Evolutionary conservation across 106 monocot species (phyloP), one percentile per base, ranked within the genome.

Genomic region (Platanthera guangdongensis): DNA sequence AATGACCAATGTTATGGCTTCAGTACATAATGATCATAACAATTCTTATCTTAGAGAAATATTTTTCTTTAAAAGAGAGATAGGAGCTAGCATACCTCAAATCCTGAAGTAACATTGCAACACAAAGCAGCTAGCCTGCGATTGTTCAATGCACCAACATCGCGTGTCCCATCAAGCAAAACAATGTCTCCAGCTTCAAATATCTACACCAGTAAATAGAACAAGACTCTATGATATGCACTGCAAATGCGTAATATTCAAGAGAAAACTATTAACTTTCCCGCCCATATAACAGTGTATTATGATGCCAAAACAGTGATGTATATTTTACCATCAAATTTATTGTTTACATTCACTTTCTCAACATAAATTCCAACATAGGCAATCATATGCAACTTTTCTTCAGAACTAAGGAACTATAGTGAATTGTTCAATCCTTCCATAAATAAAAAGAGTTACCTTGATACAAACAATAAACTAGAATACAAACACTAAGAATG

Each of bases 161-260:
- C 94, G 71, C 78, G 47, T 51, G 75, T 52, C 46, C 57, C 78
- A 81, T 94, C 86, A 45, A 97, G 67, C 50, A 73, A 74, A 48
- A 94, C 87, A 50, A 97, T 83, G 87, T 97, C 97, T 82, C 97
- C 97, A 54, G 85, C 97, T 88, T 97, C 97, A 89, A 97, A 97
- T 83, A 97, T 91, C 97, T 97, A 76, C 13, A 68, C 47, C 62
- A 84, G 45, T 32, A 21, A 14, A 64, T 10, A 9, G 49, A 11
- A 50, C 75, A 87, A 15, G 22, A 7, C 49, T 69, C 45, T 4
- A 28, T 64, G 28, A 28, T 64, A 64, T 64, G 16, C 4, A 64
- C 28, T 64, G 64, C 64, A 64, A 64, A 64, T 3, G 1, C 8
- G n/a, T 64, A 28, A 25, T 12, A 65, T 65, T 65, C 32, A 65